Evolutionary conservation across 768 basidiomycete genomes (phyloP).

Genomic region (Psilocybe azurescens): DNA sequence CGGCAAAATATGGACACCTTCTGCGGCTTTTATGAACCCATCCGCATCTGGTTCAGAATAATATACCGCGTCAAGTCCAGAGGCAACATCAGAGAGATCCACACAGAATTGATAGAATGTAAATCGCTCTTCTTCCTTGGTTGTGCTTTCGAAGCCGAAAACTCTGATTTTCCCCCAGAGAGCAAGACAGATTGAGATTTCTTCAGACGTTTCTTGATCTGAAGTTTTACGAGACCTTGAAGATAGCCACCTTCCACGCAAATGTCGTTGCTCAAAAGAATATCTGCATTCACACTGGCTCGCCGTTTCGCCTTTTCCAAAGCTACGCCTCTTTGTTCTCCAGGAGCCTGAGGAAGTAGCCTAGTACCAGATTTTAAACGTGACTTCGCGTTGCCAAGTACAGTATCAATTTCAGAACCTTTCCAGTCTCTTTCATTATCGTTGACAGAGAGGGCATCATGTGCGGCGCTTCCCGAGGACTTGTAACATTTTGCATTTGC

Average conservation of each 20-base stretch:
- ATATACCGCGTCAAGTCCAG: constrained; percentile 47
- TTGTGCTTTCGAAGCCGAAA: constrained; percentile 82
- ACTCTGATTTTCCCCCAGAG: constrained; percentile 77
- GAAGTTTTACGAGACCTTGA: constrained; percentile 71
- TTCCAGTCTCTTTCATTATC: constrained; percentile 54
- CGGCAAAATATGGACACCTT: constrained; percentile 73
- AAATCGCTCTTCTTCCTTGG: constrained; percentile 61
- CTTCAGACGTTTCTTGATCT: constrained; percentile 58
- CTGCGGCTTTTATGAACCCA: constrained; percentile 64
- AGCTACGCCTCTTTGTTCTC: constrained; percentile 37
- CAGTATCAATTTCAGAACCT: constrained; percentile 60
- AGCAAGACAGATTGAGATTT: constrained; percentile 66
- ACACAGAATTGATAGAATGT: constrained; percentile 83
- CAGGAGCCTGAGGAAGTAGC: constrained; percentile 36
- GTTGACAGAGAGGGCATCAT: constrained; percentile 48
- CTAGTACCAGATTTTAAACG: constrained; percentile 60
- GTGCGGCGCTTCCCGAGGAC: not conserved
- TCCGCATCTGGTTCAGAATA: constrained; percentile 55
- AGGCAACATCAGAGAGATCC: constrained; percentile 54
- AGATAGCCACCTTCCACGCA: constrained; percentile 83
- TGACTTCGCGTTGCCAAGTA: constrained; percentile 66
- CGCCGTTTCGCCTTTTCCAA: constrained; percentile 77
- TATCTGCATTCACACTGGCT: constrained; percentile 83
- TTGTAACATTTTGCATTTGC: not conserved
- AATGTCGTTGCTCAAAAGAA: constrained; percentile 74